Evolutionary conservation across 139 green algal genomes (phyloP).

Genomic region (Chlamydomonas sphaeroides): DNA sequence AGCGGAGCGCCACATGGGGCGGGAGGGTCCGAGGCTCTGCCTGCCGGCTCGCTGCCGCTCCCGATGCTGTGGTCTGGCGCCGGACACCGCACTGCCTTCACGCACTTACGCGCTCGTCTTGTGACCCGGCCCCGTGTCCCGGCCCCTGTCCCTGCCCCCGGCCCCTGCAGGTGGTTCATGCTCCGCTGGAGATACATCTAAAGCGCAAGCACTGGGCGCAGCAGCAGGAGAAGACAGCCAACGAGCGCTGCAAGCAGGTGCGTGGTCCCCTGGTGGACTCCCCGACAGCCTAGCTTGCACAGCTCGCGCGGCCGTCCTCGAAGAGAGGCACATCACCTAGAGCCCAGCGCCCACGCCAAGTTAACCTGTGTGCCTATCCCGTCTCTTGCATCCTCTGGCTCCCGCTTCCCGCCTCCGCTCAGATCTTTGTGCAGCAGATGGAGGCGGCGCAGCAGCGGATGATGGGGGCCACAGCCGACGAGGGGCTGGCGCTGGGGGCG

Average conservation of each 20-base stretch:
- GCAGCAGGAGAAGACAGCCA: constrained; percentile 15
- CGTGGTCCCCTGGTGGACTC: too few relatives aligned
- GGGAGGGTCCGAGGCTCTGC: too few relatives aligned
- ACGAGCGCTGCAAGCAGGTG: constrained; percentile 35
- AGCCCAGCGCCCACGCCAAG: too few relatives aligned
- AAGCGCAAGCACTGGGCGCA: constrained; percentile 48
- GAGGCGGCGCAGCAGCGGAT: constrained; percentile 32
- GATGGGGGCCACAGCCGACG: neutral
- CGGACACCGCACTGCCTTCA: neutral
- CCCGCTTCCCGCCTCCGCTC: too few relatives aligned
- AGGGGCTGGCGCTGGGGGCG: neutral
- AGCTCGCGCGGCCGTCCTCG: too few relatives aligned
- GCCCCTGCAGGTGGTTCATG: constrained; percentile 15
- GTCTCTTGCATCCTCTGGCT: too few relatives aligned
- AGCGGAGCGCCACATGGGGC: too few relatives aligned
- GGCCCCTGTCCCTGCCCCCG: neutral
- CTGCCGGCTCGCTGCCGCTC: too few relatives aligned
- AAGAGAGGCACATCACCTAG: too few relatives aligned
- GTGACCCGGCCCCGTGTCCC: neutral
- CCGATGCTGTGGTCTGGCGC: too few relatives aligned
- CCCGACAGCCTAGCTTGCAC: too few relatives aligned
- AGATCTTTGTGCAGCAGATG: constrained; percentile 35
- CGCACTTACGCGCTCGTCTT: neutral
- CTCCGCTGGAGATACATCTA: constrained; percentile 36
- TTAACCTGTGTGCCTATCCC: too few relatives aligned